Percentiles rank a stretch among this genome's conserved stretches.
Evolutionary conservation across 2,329 filamentous ascomycete genomes (phyloP).

Genomic region (Fusarium sp.): DNA sequence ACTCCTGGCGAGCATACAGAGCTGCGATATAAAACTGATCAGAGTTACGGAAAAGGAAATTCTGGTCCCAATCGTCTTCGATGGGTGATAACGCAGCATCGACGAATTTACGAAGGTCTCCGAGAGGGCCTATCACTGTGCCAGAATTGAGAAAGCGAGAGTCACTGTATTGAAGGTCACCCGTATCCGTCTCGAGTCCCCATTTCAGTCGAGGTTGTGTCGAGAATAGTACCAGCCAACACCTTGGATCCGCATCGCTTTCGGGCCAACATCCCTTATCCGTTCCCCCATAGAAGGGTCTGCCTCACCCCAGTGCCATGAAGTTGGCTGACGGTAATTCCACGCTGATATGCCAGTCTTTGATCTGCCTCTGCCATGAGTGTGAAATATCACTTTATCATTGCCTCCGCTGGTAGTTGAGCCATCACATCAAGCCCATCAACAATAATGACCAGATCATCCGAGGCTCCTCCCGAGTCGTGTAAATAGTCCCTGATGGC

Average conservation of each 20-base stretch:
- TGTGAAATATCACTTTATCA: conserved; percentile 43
- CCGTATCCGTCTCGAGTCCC: conserved; percentile 32
- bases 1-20: conserved; percentile 42
- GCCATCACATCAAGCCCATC: conserved; percentile 45
- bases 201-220: conserved; percentile 29
- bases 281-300: conserved; percentile 42
- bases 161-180: conserved; percentile 17
- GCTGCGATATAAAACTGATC: conserved; percentile 41
- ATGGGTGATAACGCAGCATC: conserved; percentile 26
- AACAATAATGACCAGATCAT: conserved; percentile 42
- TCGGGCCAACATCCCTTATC: conserved; percentile 39
- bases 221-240: conserved; percentile 40
- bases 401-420: conserved; percentile 39
- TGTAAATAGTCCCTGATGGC: conserved; percentile 34
- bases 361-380: conserved; percentile 27
- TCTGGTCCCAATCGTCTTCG: conserved; percentile 20
- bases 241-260: conserved; percentile 24
- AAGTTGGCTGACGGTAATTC: conserved; percentile 32
- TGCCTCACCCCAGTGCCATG: conserved; percentile 30
- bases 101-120: conserved; percentile 37
- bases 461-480: not conserved
- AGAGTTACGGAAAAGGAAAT: conserved; percentile 24
- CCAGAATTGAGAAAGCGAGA: conserved; percentile 43
- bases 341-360: conserved; percentile 35
- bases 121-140: conserved; percentile 40